Percentiles rank a stretch among this genome's conserved stretches.
Conservation (phyloP, 2,329 filamentous ascomycete species). For the Paraphaeosphaeria sporulosa region DNA sequence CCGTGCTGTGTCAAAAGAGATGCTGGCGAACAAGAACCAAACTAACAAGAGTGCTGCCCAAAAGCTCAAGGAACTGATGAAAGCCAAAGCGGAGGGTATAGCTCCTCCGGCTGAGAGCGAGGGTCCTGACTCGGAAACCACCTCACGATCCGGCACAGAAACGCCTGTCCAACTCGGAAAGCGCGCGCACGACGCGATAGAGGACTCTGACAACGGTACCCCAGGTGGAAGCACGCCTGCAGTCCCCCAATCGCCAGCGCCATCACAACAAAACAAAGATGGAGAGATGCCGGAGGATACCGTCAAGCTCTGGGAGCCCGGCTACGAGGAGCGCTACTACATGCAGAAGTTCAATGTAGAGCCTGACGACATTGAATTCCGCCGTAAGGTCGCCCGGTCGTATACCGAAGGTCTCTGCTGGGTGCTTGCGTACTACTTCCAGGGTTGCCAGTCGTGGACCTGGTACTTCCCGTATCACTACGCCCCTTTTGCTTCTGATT, state of each 20-base stretch:
- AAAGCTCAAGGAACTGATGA: conserved; percentile 76
- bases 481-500: conserved; percentile 95
- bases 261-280: conserved; percentile 48
- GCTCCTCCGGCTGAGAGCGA: conserved; percentile 36
- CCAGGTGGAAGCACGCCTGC: conserved; percentile 67
- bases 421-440: conserved; percentile 97
- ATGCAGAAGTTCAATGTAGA: conserved; percentile 93
- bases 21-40: conserved; percentile 80
- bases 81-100: conserved; percentile 54
- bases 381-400: conserved; percentile 84
- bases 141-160: conserved; percentile 40
- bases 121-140: conserved; percentile 32
- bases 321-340: conserved; percentile 95
- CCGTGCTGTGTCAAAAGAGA: conserved; percentile 77
- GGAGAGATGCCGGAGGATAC: conserved; percentile 78
- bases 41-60: conserved; percentile 96
- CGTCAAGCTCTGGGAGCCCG: conserved; percentile 91
- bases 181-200: conserved; percentile 76
- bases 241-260: conserved; percentile 54
- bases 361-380: conserved; percentile 82
- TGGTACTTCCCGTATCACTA: conserved; percentile 99
- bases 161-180: conserved; percentile 68
- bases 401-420: conserved; percentile 95
- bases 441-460: conserved; percentile 97
- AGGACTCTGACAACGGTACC: conserved; percentile 67